A percentile compares a stretch with the other conserved stretches of the same genome.
Evolutionary conservation across 306 rosid genomes (phyloP).

Genomic region (Inga oerstediana): DNA sequence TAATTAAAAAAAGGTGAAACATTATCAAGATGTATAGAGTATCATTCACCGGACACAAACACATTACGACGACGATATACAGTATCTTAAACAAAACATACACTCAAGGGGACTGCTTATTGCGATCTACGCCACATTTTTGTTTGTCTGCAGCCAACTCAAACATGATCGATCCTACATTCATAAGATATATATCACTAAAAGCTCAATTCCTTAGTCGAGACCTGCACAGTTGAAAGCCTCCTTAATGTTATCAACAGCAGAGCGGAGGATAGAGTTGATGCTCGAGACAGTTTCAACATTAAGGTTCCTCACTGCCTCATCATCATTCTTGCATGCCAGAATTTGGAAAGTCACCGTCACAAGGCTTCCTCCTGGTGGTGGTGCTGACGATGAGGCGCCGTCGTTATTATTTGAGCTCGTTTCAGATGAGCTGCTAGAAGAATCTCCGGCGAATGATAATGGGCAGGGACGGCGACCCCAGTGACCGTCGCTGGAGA

Average conservation of each 20-base stretch:
- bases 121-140: too few species aligned
- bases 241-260: constrained; percentile 48
- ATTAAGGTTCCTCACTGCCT: constrained; percentile 19
- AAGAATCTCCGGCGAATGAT: not conserved
- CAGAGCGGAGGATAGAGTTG: constrained; percentile 45
- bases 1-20: not conserved
- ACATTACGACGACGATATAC: too few species aligned
- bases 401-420: not conserved
- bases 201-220: not conserved
- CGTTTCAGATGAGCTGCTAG: not conserved
- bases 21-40: not conserved
- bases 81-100: too few species aligned
- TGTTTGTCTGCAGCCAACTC: too few species aligned
- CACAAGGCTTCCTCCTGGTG: constrained; percentile 51
- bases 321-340: constrained; percentile 5
- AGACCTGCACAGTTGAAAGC: constrained; percentile 43
- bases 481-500: constrained; percentile 50
- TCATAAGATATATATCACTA: too few species aligned
- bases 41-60: not conserved
- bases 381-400: not conserved
- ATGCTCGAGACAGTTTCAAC: constrained; percentile 43
- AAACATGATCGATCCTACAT: too few species aligned
- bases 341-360: constrained; percentile 58
- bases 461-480: not conserved
- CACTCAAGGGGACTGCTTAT: too few species aligned